Evolutionary conservation across 73 alveolate species (phyloP).

Genomic region (Paramecium caudatum): DNA sequence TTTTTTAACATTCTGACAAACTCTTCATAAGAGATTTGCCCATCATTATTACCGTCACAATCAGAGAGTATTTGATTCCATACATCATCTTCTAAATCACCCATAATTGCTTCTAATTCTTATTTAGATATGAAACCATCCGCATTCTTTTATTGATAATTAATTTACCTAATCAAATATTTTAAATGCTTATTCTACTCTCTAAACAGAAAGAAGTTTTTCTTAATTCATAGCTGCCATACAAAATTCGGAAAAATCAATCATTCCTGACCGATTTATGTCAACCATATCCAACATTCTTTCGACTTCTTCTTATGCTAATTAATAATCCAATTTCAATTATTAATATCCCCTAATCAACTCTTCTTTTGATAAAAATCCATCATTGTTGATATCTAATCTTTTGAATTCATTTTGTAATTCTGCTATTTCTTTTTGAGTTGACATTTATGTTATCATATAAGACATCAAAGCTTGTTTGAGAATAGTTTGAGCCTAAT

Average conservation of each 20-base stretch:
- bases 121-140: constrained; percentile 75
- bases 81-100: constrained; percentile 74
- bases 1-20: constrained; percentile 67
- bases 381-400: constrained; percentile 81
- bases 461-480: constrained; percentile 81
- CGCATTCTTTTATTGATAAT: constrained; percentile 55
- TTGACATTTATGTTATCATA: constrained; percentile 75
- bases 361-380: constrained; percentile 80
- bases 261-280: constrained; percentile 52
- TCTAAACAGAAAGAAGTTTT: constrained; percentile 64
- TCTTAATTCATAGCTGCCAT: constrained; percentile 77
- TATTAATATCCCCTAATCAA: constrained; percentile 71
- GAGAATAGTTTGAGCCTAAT: constrained; percentile 67
- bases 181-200: constrained; percentile 76
- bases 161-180: constrained; percentile 69
- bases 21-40: constrained; percentile 78
- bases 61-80: constrained; percentile 68
- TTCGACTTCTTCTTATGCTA: constrained; percentile 40
- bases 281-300: constrained; percentile 58
- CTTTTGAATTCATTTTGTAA: constrained; percentile 75
- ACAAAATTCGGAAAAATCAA: constrained; percentile 70
- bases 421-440: constrained; percentile 77
- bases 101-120: constrained; percentile 75
- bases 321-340: constrained; percentile 12
- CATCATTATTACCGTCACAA: constrained; percentile 80